Evolutionary conservation across 345 rosid species (phyloP), one percentile per base, ranked within the genome.

Genomic region (Eutrema heterophyllum): DNA sequence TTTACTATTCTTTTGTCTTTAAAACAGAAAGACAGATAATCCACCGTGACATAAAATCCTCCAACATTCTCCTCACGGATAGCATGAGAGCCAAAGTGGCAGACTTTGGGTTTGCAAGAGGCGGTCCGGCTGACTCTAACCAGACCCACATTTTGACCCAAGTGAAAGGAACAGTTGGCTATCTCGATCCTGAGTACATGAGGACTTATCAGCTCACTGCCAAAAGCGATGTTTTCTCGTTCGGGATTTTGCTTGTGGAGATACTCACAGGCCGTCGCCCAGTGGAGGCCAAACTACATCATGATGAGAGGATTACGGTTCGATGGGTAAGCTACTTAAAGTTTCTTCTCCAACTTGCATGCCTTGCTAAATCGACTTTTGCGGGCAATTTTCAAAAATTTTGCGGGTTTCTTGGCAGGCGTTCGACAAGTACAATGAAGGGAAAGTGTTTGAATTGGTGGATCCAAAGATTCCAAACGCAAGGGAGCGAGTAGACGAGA

Each of bases 161-260:
- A 85, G 92, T 92, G 72, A 95, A 87, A 81, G 99, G 99, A 72
- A 95, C 99, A 12, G 82, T 95, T 35, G 98, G 99, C 73, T 95
- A 95, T 78, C 92, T 95, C 1, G 99, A 95, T 70, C 99, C 99
- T 1, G 98, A 90, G 81, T 95, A 95, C 75, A 92, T 95, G 99
- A 87, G 80, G 81, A 92, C 98, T 50, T 83, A 84, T 75, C 98
- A 92, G 45, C 98, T 95, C 82, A 92, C 98, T 3, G 66, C 92
- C 14, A 88, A 87, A 83, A 92, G 99, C 39, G 99, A 92, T 67
- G 99, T 95, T 67, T 92, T 81, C 81, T 90, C 98, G 5, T 95
- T 95, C 7, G 99, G 99, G 61, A 82, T 92, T 71, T 74, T 92
- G 74, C 98, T 95, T 56, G 70, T 92, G 30, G 99, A 95, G 84